Conservation (phyloP, 768 basidiomycete genomes). For the Psilocybe subaeruginosa region DNA sequence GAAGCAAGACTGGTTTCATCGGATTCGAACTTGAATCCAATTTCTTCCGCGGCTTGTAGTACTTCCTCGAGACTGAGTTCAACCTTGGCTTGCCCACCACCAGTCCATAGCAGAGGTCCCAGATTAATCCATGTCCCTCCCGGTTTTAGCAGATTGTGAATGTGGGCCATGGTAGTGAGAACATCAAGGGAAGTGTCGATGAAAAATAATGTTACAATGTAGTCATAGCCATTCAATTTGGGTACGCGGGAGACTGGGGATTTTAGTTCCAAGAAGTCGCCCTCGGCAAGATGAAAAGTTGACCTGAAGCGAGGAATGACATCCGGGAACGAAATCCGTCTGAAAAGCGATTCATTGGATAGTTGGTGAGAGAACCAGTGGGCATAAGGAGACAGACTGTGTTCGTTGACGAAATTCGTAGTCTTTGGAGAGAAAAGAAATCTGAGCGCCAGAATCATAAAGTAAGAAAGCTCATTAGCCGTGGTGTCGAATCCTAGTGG, state of each 20-base stretch:
- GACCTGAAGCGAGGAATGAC: slow-evolving; percentile 50
- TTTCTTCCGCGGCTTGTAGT: slow-evolving; percentile 45
- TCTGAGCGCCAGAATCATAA: slow-evolving; percentile 64
- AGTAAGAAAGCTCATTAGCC: slow-evolving; percentile 66
- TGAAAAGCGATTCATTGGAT: slow-evolving; percentile 49
- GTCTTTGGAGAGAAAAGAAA: slow-evolving; percentile 55
- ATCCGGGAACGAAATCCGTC: slow-evolving; percentile 61
- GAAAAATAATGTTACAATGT: slow-evolving; percentile 67
- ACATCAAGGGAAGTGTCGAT: slow-evolving; percentile 64
- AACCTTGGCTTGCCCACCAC: slow-evolving; percentile 53
- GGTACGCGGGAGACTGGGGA: slow-evolving; percentile 25
- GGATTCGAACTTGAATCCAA: slow-evolving; percentile 54
- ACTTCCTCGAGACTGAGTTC: slow-evolving; percentile 72
- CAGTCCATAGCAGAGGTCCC: slow-evolving; percentile 68
- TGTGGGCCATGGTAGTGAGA: slow-evolving; percentile 56
- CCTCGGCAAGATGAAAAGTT: slow-evolving; percentile 49
- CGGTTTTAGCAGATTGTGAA: slow-evolving; percentile 56
- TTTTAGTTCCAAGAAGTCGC: slow-evolving; percentile 55
- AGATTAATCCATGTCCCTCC: slow-evolving; percentile 76
- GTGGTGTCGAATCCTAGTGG: slow-evolving; percentile 54
- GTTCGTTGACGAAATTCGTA: slow-evolving; percentile 45
- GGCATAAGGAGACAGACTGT: slow-evolving; percentile 60
- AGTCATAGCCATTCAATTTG: slow-evolving; percentile 49
- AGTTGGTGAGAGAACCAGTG: slow-evolving; percentile 77
- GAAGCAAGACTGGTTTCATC: slow-evolving; percentile 24